Evolutionary conservation across 306 rosid species (phyloP), one percentile per base, ranked within the genome.

Genomic region (Malus fusca): DNA sequence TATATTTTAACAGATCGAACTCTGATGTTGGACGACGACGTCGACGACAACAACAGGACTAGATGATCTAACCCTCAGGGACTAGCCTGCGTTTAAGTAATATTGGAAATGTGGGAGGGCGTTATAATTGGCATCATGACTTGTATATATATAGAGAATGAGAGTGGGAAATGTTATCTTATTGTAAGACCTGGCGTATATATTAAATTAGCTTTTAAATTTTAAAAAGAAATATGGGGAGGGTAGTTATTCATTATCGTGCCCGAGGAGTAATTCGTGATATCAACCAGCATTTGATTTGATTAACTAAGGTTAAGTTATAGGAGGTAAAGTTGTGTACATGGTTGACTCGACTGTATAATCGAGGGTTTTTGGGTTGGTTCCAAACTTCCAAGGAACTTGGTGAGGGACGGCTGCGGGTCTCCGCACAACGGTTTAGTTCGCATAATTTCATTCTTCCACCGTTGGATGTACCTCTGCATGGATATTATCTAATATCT

Each of bases 351-450:
- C 21, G 52, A 35, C 53, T 58, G 52, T 15, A 28, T 14, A 25
- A 11, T 5, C 33, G 31, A 61, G 19, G 11, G 35, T 61, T 61
- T 60, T 30, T 11, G 55, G 66, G 44, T 26, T 55, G 75, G 79
- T 75, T 78, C 87, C 85, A 89, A 85, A 85, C 75, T 78, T 89
- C 84, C 89, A 85, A 87, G 71, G 82, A 82, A 67, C 74, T 68
- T 71, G 88, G 86, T 72, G 81, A 25, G 53, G 73, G 63, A 59
- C 87, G 78, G 91, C 85, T 86, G 79, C 79, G 83, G 51, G 83
- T 86, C 83, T 68, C 87, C 88, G 78, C 90, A 77, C 73, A 72
- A 72, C 53, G 78, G 68, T 43, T 61, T 33, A 53, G 42, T 73
- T 73, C 56, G 11, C 43, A 63, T 31, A 31, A n/a, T 18, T 33